Base-by-base conservation (phyloP, 2,329 filamentous ascomycete genomes). In the Botrytis aclada region DNA sequence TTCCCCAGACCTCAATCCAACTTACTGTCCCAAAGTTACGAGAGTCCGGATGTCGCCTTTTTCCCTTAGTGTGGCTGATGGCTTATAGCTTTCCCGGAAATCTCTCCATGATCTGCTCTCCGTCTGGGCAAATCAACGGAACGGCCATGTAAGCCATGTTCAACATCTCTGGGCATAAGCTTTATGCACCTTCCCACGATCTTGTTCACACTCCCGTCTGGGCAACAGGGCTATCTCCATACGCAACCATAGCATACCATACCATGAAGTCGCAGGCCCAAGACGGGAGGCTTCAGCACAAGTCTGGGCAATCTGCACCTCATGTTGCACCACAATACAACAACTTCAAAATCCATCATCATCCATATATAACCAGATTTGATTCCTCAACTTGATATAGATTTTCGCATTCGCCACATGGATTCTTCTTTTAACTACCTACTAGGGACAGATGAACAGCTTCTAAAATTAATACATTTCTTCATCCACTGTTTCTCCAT, bases 21-120 rank as follows among this genome's bases (percentile, higher is more conserved):
- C 7, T 29, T 16, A 43, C 39, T 12, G 25, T 43, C 37, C 10
- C 39, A 22, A 22, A 64, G 3, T 12, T 66, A 9, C 32, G 7
- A 66, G 32, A 51, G 45, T 8, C 18, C 64, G 64, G 64, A 66
- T 39, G 8, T 66, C 64, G 64, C 64, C 64, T 29, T 32, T 41
- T 62, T 70, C 58, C 56, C 34, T 56, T 39, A 6, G 39, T 8
- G 34, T 54, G 62, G 37, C 39, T 64, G 2, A 12, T 29, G 25
- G 47, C 63, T 66, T 0, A 32, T 64, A 41, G 62, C 41, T 34
- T 64, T 34, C 62, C 29, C 63, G 32, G 63, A 66, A 37, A 18
- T 8, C 22, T 51, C 45, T n/a, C 12, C 7, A 66, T 66, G 22
- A 51, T n/a, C 29, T 18, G 18, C 41, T 32, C 18, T 63, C 61